Base-by-base conservation (phyloP, 306 rosid species). In the Corylus heterophylla region DNA sequence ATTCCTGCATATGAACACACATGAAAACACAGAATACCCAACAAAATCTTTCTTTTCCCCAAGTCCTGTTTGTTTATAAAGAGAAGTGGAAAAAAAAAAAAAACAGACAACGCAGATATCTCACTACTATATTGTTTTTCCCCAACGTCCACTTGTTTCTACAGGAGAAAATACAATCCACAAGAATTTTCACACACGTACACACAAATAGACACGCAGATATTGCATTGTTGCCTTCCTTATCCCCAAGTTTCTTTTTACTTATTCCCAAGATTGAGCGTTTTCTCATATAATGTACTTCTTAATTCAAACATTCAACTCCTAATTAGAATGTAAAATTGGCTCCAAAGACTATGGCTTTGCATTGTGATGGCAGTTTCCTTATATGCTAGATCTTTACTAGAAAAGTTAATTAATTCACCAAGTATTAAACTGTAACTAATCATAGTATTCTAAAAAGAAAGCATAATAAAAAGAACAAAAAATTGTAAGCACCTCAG, bases 401-500 rank as follows among this genome's bases (percentile, higher is more conserved):
- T 18, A 37, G 27, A n/a, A 8, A 18, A 67, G 7, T 4, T 25
- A 67, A 42, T 39, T 67, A 10, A 11, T 22, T 4, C 4, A 27
- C 67, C 67, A 3, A 61, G 27, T 22, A 14, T 61, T 20, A 20
- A 69, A 69, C 74, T 12, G n/a, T 16, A 4, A 47, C 18, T 25
- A 48, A 7, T 20, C 39, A 31, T 31, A 25, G 44, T 17, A 63
- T 31, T 39, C 20, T 5, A 14, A 74, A 17, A n/a, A 14, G 44
- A 56, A 16, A 35, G 2, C 42, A 52, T 11, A 5, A 14, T 9
- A n/a, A 35, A 12, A 18, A 58, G 20, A 16, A 22, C 29, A 64
- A 12, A 14, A 59, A 35, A 8, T 37, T 14, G 7, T 29, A 48
- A 7, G 80, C 64, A 84, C 97, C 97, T 94, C 84, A 3, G 92